A percentile compares a stretch with the other conserved stretches of the same genome.
Evolutionary conservation across 352 stramenopile genomes (phyloP).

Genomic region (Lagenidium sp.): DNA sequence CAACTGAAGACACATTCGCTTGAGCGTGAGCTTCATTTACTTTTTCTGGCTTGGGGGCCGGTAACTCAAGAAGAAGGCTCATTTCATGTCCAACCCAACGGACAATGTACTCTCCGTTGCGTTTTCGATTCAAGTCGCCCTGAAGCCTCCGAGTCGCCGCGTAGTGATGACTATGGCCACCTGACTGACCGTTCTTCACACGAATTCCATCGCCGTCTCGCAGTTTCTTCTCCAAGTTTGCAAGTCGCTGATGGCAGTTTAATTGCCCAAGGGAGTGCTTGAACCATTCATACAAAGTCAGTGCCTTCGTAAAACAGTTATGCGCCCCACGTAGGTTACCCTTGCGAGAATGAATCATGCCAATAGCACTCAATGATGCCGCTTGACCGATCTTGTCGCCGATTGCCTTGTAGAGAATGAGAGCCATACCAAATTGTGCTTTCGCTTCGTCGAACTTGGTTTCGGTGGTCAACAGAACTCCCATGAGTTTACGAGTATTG

Average conservation of each 20-base stretch:
- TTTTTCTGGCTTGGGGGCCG: conserved; percentile 28
- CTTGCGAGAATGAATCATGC: conserved; percentile 76
- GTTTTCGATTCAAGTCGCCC: conserved; percentile 75
- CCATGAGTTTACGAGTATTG: conserved; percentile 73
- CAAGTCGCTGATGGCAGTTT: conserved; percentile 74
- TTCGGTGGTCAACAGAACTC: conserved; percentile 66
- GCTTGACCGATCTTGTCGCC: conserved; percentile 73
- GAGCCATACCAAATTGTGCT: conserved; percentile 59
- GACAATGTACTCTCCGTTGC: conserved; percentile 72
- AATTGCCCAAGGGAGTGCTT: conserved; percentile 69
- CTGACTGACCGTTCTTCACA: conserved; percentile 41
- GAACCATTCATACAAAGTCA: conserved; percentile 80
- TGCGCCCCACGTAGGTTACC: conserved; percentile 67
- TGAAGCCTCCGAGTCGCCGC: conserved; percentile 60
- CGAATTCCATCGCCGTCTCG: conserved; percentile 51
- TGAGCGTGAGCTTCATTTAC: conserved; percentile 31
- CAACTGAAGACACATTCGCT: conserved; percentile 5
- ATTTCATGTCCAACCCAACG: conserved; percentile 78
- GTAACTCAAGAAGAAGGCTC: conserved; percentile 66
- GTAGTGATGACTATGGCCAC: conserved; percentile 71
- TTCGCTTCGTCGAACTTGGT: conserved; percentile 81
- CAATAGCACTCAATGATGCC: conserved; percentile 62
- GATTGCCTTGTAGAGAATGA: conserved; percentile 68
- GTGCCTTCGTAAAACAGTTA: conserved; percentile 71
- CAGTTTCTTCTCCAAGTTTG: conserved; percentile 80